Conservation (phyloP, 257 asterid species). For the Nicotiana noctiflora region DNA sequence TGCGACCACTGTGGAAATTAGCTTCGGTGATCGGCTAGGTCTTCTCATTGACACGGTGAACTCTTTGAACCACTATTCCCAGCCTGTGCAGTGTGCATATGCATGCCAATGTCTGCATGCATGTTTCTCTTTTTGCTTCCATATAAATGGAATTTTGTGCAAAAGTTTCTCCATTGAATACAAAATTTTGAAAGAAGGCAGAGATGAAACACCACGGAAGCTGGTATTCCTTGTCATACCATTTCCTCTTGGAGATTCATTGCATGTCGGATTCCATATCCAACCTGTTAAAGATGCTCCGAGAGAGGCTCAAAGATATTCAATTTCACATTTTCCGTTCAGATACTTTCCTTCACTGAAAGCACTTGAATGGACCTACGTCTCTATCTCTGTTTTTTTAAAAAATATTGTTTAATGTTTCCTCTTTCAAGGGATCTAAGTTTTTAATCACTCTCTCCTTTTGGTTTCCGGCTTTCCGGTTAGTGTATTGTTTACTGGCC, state of each 20-base stretch:
- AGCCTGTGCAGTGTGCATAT: neutral
- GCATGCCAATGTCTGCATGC: neutral
- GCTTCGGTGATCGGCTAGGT: slow-evolving; percentile 98
- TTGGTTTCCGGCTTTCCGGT: slow-evolving; percentile 4
- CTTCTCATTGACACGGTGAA: slow-evolving; percentile 89
- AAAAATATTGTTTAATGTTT: neutral
- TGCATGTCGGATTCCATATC: neutral
- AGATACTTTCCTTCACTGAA: neutral
- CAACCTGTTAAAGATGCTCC: neutral
- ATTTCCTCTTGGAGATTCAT: neutral
- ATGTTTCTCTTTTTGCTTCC: neutral
- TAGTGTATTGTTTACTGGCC: neutral
- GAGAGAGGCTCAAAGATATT: neutral
- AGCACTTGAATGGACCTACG: neutral
- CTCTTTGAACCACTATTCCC: slow-evolving; percentile 4
- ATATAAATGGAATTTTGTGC: neutral
- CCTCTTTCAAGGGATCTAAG: neutral
- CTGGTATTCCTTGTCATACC: neutral
- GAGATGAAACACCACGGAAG: neutral
- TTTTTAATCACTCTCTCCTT: neutral
- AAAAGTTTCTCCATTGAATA: neutral
- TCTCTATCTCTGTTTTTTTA: neutral
- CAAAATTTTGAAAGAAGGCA: neutral
- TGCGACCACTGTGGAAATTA: slow-evolving; percentile 80
- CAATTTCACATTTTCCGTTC: neutral